Conservation (phyloP, 768 basidiomycete species). For the Candolleomyces aberdarensis region DNA sequence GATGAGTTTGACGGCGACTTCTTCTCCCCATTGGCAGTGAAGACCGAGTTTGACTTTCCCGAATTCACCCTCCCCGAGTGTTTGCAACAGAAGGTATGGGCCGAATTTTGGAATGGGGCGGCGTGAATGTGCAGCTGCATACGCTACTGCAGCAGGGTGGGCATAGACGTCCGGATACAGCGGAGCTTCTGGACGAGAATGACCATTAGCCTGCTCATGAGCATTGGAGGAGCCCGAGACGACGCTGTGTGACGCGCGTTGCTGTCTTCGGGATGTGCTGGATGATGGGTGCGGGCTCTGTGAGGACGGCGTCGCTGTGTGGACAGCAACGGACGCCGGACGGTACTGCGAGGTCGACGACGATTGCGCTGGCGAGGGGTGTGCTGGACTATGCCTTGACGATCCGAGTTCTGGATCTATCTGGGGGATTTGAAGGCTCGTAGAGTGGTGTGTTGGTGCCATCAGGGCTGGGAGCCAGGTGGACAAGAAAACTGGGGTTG, state of each 20-base stretch:
- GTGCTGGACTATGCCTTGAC: slow-evolving; percentile 1
- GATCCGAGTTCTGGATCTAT: slow-evolving; percentile 15
- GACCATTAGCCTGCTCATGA: slow-evolving; percentile 22
- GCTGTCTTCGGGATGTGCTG: slow-evolving; percentile 44
- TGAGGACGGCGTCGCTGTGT: slow-evolving; percentile 42
- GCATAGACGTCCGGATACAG: slow-evolving; percentile 73
- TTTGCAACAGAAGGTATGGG: slow-evolving; percentile 92
- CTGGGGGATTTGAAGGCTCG: slow-evolving; percentile 23
- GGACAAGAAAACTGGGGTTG: slow-evolving; percentile 16
- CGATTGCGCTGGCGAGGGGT: slow-evolving; percentile 12
- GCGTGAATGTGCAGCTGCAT: slow-evolving; percentile 75
- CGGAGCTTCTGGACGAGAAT: slow-evolving; percentile 30
- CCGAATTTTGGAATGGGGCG: slow-evolving; percentile 93
- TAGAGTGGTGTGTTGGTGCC: slow-evolving; percentile 12
- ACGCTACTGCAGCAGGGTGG: slow-evolving; percentile 84
- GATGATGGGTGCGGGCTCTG: slow-evolving; percentile 26
- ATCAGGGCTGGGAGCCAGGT: slow-evolving; percentile 6
- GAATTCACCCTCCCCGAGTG: slow-evolving; percentile 97
- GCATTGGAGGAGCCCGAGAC: slow-evolving; percentile 36
- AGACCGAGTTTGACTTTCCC: slow-evolving; percentile 99
- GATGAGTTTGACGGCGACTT: slow-evolving; percentile 98
- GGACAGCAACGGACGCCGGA: slow-evolving; percentile 58
- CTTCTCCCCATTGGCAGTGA: slow-evolving; percentile 90
- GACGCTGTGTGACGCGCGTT: slow-evolving; percentile 73
- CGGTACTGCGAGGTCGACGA: slow-evolving; percentile 31